phyloP scores from a whole-genome alignment of 2,329 filamentous ascomycete genomes.

The Fusarium sp. region DNA sequence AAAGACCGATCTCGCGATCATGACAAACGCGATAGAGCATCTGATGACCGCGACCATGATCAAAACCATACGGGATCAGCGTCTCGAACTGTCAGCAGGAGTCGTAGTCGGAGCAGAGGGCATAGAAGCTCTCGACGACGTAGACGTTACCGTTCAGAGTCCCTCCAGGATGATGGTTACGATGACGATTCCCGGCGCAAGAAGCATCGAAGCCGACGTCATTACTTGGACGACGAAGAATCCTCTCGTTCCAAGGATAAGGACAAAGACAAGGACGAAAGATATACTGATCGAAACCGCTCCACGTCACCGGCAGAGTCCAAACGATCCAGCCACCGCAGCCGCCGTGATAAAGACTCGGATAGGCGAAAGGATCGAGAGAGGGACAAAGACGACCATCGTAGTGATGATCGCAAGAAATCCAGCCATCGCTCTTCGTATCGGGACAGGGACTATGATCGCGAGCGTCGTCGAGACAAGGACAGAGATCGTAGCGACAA shows the following conservation, averaged over 20 bases:
- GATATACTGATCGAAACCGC: slow-evolving; percentile 66
- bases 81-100: slow-evolving; percentile 46
- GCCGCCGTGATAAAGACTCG: slow-evolving; percentile 66
- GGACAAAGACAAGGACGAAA: slow-evolving; percentile 54
- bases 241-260: slow-evolving; percentile 47
- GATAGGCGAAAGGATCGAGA: slow-evolving; percentile 59
- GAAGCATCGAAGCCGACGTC: slow-evolving; percentile 58
- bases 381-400: slow-evolving; percentile 55
- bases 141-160: slow-evolving; percentile 66
- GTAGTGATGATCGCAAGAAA: slow-evolving; percentile 57
- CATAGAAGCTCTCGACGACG: slow-evolving; percentile 61
- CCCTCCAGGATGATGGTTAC: slow-evolving; percentile 60
- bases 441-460: slow-evolving; percentile 55
- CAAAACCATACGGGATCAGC: slow-evolving; percentile 49
- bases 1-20: slow-evolving; percentile 48
- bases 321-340: slow-evolving; percentile 68
- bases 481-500: slow-evolving; percentile 54
- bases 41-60: slow-evolving; percentile 38
- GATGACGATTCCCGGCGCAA: slow-evolving; percentile 62
- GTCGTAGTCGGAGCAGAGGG: slow-evolving; percentile 56
- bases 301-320: slow-evolving; percentile 72
- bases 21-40: slow-evolving; percentile 39
- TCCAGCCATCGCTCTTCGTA: slow-evolving; percentile 36
- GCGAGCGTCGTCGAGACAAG: slow-evolving; percentile 52
- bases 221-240: slow-evolving; percentile 60